Conservation (phyloP, 306 rosid genomes). For the Cucurbita moschata region DNA sequence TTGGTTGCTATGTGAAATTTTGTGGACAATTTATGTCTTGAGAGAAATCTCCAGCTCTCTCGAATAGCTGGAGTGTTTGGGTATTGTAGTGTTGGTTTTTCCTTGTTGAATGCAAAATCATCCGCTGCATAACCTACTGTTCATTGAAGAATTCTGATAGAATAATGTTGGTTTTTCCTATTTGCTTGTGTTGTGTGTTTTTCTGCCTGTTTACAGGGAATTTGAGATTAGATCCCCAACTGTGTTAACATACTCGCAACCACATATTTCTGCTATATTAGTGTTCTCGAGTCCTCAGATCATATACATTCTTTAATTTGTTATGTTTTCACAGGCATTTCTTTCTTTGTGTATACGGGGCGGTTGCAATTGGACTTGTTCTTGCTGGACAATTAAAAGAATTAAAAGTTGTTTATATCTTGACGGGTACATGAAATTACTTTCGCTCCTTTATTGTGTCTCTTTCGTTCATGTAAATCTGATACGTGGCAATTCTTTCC, state of each 20-base stretch:
- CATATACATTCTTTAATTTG: slow-evolving; percentile 16
- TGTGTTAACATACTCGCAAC: background rate
- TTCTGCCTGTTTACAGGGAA: too few species aligned
- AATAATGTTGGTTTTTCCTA: too few species aligned
- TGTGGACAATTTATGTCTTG: too few species aligned
- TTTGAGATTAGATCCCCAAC: too few species aligned
- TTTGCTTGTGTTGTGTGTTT: too few species aligned
- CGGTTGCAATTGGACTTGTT: slow-evolving; percentile 47
- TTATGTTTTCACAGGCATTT: slow-evolving; percentile 57
- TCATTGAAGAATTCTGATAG: too few species aligned
- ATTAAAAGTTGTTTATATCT: slow-evolving; percentile 43
- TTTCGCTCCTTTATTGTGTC: background rate
- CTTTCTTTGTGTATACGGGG: slow-evolving; percentile 69
- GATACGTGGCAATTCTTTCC: background rate
- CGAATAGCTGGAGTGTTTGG: too few species aligned
- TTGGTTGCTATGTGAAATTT: too few species aligned
- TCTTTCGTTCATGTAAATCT: background rate
- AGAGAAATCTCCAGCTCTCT: too few species aligned
- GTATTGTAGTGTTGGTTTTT: too few species aligned
- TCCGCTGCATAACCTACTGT: too few species aligned
- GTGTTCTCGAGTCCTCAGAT: slow-evolving; percentile 3
- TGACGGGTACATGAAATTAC: slow-evolving; percentile 47
- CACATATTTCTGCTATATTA: background rate
- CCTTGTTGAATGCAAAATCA: too few species aligned
- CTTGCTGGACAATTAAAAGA: slow-evolving; percentile 72